phyloP scores from a whole-genome alignment of 2,329 filamentous ascomycete genomes.

The Blastomyces gilchristii region DNA sequence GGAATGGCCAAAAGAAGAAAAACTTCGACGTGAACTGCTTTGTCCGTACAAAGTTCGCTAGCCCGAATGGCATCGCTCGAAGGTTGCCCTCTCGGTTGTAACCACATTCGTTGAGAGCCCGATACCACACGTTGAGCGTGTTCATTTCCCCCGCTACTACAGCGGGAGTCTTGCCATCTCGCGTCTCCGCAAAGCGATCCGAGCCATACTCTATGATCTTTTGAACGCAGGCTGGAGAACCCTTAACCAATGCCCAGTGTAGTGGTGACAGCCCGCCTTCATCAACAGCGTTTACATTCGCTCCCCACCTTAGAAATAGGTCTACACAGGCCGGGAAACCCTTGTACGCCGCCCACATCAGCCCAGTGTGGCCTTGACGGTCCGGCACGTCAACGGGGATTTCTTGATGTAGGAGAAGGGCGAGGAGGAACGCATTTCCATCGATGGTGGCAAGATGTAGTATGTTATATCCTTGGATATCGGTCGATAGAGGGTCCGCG shows the following conservation, averaged over 20 bases:
- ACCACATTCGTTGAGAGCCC: slow-evolving; percentile 71
- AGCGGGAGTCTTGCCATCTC: slow-evolving; percentile 80
- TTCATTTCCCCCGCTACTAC: slow-evolving; percentile 85
- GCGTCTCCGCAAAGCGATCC: slow-evolving; percentile 82
- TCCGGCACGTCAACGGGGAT: slow-evolving; percentile 89
- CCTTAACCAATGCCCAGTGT: slow-evolving; percentile 94
- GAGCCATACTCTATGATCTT: slow-evolving; percentile 93
- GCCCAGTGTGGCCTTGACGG: slow-evolving; percentile 77
- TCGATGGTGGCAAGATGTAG: slow-evolving; percentile 95
- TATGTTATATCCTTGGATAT: slow-evolving; percentile 95
- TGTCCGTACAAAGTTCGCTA: slow-evolving; percentile 64
- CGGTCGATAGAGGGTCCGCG: slow-evolving; percentile 82
- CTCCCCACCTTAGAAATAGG: slow-evolving; percentile 86
- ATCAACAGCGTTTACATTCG: slow-evolving; percentile 80
- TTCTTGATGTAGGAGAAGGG: slow-evolving; percentile 85
- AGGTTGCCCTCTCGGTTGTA: slow-evolving; percentile 70
- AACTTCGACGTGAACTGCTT: slow-evolving; percentile 70
- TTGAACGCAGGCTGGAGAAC: slow-evolving; percentile 76
- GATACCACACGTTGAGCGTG: slow-evolving; percentile 68
- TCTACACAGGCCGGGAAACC: slow-evolving; percentile 89
- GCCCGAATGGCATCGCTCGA: slow-evolving; percentile 59
- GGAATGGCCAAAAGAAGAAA: slow-evolving; percentile 80
- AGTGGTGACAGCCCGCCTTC: slow-evolving; percentile 89
- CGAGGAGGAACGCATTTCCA: slow-evolving; percentile 82
- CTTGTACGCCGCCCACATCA: slow-evolving; percentile 99